Evolutionary conservation across 78 protist genomes (phyloP).

Genomic region (Dictyostelium capitatum): DNA sequence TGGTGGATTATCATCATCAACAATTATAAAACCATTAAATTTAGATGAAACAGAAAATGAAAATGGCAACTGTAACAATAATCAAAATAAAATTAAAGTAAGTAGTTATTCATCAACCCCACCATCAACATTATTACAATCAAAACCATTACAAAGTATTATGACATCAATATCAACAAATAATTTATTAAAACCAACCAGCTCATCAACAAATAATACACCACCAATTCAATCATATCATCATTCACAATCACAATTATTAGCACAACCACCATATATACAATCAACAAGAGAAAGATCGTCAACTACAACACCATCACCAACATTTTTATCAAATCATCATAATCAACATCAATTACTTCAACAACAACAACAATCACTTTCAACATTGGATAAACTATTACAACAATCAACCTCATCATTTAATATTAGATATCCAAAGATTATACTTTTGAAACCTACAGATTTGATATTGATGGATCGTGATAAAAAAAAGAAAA

Average conservation of each 20-base stretch:
- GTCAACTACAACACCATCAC: slow-evolving; percentile 16
- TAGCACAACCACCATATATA: background rate
- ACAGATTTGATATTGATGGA: background rate
- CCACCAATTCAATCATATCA: background rate
- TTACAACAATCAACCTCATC: background rate
- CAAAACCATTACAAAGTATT: background rate
- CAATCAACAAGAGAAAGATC: slow-evolving; percentile 52
- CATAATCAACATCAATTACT: slow-evolving; percentile 19
- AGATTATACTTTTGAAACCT: slow-evolving; percentile 26
- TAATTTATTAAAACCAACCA: background rate
- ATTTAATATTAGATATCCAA: background rate
- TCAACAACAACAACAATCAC: background rate
- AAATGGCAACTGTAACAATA: background rate
- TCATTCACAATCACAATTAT: background rate
- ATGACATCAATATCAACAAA: background rate
- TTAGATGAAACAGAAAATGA: background rate
- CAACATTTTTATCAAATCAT: slow-evolving; percentile 21
- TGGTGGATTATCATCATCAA: slow-evolving; percentile 1
- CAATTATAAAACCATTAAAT: slow-evolving; percentile 13
- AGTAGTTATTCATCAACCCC: background rate
- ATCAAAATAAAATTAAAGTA: background rate
- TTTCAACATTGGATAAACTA: background rate
- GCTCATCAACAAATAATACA: too few species aligned
- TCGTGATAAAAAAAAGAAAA: slow-evolving; percentile 17
- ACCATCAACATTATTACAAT: background rate